These are phyloP conservation scores for Exobasidium cylindrosporum DNA, from an alignment of 1,284 basidiomycete species.

Conservation along the genomic window DNA sequence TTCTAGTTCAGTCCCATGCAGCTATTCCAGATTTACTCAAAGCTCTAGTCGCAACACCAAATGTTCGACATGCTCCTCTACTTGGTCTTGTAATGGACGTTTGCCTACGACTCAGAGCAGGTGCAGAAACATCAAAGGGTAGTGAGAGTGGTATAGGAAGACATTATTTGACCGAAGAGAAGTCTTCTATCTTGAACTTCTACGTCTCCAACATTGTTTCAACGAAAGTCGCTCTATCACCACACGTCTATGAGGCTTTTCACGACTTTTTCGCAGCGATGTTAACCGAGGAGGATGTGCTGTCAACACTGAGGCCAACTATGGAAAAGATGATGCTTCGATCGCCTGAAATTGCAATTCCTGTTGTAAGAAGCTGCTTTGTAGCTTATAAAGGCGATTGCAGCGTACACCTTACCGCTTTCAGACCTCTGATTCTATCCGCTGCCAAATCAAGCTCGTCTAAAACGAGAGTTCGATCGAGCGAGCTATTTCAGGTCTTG, in stretches of 20 bases:
- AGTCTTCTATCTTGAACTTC: slow-evolving; percentile 31
- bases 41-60: slow-evolving; percentile 23
- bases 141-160: slow-evolving; percentile 29
- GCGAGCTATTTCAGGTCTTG: slow-evolving; percentile 27
- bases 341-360: slow-evolving; percentile 45
- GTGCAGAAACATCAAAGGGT: slow-evolving; percentile 36
- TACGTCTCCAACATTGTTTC: slow-evolving; percentile 43
- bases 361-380: slow-evolving; percentile 32
- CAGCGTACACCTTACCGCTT: slow-evolving; percentile 25
- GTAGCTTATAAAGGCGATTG: slow-evolving; percentile 25
- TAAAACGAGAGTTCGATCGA: slow-evolving; percentile 29
- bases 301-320: slow-evolving; percentile 35
- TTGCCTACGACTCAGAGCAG: slow-evolving; percentile 32
- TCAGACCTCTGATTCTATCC: slow-evolving; percentile 32
- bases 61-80: slow-evolving; percentile 25
- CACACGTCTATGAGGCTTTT: slow-evolving; percentile 29
- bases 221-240: slow-evolving; percentile 35
- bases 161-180: slow-evolving; percentile 23
- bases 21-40: slow-evolving; percentile 31
- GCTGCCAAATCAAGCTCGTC: slow-evolving; percentile 38
- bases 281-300: slow-evolving; percentile 34
- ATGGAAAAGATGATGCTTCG: slow-evolving; percentile 51
- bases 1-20: slow-evolving; percentile 14
- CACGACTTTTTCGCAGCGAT: slow-evolving; percentile 34
- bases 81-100: slow-evolving; percentile 40